Conservation (phyloP, 2,329 filamentous ascomycete species). For the Aspergillus carbonarius region DNA sequence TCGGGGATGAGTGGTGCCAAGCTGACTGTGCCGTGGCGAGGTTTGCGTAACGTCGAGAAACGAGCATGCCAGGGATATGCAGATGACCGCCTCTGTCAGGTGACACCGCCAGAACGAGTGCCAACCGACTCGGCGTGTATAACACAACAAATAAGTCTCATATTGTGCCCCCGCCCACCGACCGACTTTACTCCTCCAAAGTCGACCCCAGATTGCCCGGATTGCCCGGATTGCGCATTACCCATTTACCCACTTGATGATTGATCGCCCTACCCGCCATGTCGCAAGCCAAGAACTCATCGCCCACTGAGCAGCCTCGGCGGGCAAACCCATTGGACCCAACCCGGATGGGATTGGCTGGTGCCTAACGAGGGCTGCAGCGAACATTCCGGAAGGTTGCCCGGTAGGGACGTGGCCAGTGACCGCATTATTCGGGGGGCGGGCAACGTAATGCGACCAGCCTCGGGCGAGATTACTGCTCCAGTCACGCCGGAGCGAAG, state of each 20-base stretch:
- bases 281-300: not conserved
- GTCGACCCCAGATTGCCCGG: not conserved
- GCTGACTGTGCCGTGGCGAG: not conserved
- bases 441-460: not conserved
- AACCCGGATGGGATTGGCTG: not conserved
- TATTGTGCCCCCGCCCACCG: not conserved
- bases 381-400: slow-evolving; percentile 12
- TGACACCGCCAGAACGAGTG: not conserved
- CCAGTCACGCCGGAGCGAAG: not conserved
- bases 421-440: not conserved
- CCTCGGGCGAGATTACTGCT: not conserved
- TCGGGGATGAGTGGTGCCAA: not conserved
- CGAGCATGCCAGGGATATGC: not conserved
- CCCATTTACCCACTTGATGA: too few relatives aligned
- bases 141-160: too few relatives aligned
- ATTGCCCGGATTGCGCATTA: not conserved
- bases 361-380: slow-evolving; percentile 10
- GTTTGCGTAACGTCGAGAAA: not conserved
- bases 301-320: not conserved
- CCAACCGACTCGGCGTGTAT: too few relatives aligned
- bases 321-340: not conserved
- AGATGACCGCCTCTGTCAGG: not conserved
- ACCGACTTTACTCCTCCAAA: too few relatives aligned
- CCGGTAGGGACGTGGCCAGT: not conserved
- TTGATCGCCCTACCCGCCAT: slow-evolving; percentile 1